Conservation (phyloP, 345 rosid genomes). For the Camelina hispida region DNA sequence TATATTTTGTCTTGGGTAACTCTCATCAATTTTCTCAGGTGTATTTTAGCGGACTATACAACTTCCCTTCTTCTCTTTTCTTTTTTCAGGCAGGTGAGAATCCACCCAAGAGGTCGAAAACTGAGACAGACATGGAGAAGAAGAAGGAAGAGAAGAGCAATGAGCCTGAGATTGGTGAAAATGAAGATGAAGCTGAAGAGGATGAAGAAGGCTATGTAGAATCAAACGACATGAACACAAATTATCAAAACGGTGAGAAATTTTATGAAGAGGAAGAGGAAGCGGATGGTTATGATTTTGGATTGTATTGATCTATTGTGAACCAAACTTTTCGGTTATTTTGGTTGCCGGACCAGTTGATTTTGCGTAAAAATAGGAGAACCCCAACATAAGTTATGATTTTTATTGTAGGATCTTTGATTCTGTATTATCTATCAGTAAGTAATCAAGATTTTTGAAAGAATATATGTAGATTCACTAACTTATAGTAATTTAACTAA, state of each 20-base stretch:
- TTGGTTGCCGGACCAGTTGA: neutral
- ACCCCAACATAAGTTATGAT: neutral
- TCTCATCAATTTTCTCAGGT: constrained; percentile 5
- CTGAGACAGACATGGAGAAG: constrained; percentile 20
- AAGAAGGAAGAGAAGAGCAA: constrained; percentile 15
- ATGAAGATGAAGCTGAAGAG: constrained; percentile 32
- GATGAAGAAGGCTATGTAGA: constrained; percentile 24
- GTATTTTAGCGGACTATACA: neutral
- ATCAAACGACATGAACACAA: constrained; percentile 25
- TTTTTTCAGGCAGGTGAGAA: constrained; percentile 35
- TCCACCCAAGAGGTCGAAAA: constrained; percentile 27
- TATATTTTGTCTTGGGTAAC: neutral
- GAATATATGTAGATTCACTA: too few relatives aligned
- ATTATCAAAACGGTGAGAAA: constrained; percentile 19
- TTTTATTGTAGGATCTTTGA: neutral
- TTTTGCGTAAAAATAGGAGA: constrained; percentile 5
- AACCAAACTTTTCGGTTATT: neutral
- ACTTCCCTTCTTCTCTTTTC: constrained; percentile 21
- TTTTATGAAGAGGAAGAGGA: constrained; percentile 27
- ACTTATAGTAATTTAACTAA: neutral
- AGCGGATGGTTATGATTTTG: constrained; percentile 31
- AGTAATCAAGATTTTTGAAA: neutral
- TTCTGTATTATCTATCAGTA: neutral
- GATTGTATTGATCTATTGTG: constrained; percentile 22
- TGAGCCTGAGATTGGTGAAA: constrained; percentile 21